A percentile compares a stretch with the other conserved stretches of the same genome.
phyloP scores from a whole-genome alignment of 768 basidiomycete genomes.

The Termitomyces sp. region DNA sequence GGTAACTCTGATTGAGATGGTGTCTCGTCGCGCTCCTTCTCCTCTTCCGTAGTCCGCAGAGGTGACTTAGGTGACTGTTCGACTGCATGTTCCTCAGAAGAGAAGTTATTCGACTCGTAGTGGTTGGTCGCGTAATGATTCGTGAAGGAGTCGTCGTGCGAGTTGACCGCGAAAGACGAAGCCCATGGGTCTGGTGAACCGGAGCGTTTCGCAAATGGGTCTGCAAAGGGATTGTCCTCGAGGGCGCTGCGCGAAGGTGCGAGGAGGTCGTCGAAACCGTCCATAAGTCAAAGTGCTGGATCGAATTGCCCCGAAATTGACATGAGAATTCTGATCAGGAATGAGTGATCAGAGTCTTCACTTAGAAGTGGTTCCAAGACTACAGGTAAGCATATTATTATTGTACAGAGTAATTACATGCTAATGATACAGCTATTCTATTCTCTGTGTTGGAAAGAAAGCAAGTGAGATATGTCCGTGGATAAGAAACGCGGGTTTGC shows the following conservation, averaged over 20 bases:
- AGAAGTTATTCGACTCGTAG: conserved; percentile 20
- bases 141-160: conserved; percentile 20
- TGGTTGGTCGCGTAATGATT: conserved; percentile 24
- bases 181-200: conserved; percentile 77
- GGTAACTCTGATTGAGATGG: conserved; percentile 30
- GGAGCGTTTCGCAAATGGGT: conserved; percentile 67
- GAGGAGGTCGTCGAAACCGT: conserved; percentile 76
- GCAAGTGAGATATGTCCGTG: conserved; percentile 6
- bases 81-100: conserved; percentile 18
- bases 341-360: too few relatives aligned
- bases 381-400: neutral
- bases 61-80: conserved; percentile 33
- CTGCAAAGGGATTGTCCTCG: conserved; percentile 76
- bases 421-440: conserved; percentile 7
- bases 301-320: neutral
- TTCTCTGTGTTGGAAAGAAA: conserved; percentile 6
- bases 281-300: conserved; percentile 39
- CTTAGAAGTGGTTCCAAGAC: neutral
- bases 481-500: neutral
- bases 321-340: too few relatives aligned
- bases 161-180: conserved; percentile 43
- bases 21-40: conserved; percentile 31
- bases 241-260: conserved; percentile 53
- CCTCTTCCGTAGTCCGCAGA: conserved; percentile 18
- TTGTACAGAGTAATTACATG: conserved; percentile 6